Base-by-base conservation (phyloP, 805 yeast species). In the Blastobotrys robertii region DNA sequence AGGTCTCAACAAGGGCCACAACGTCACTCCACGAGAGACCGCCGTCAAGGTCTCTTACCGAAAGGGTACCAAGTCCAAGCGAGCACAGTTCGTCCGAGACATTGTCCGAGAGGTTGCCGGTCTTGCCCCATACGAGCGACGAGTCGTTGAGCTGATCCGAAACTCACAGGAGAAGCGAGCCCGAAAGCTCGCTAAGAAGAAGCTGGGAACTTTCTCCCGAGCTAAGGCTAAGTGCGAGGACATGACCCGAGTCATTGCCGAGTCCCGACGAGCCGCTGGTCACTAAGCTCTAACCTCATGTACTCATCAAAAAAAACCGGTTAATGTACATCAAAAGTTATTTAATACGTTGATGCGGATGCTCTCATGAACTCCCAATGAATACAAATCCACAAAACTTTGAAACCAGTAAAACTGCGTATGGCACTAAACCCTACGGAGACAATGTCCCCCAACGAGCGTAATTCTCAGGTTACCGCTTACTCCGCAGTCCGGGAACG, bases 111-210 rank as follows among this genome's bases (percentile, higher is more conserved):
- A 92, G 77, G 97, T 92, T 63, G 76, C 95, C 61, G 98, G 98
- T 71, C 80, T 92, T 68, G 96, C 99, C 58, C 98, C 99, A 75
- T 92, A 92, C 74, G 99, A 92, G 79, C 88, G 96, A 81, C 88
- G 99, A 78, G 81, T 92, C 70, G 84, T 94, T 67, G 99, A 92
- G 78, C 81, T 92, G 76, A 80, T 92, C 83, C 92, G 98, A 82
- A 92, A 94, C 79, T 88, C 96, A 70, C 95, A 96, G 81, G 99
- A 92, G 78, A 92, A 92, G 94, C 92, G 97, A 80, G 98, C 99
- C 62, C 85, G 92, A 86, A 92, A 92, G 87, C 87, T 92, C 69
- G 97, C 97, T 60, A 92, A 92, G 92, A 92, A 85, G 95, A 90
- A 64, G 67, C 85, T 92, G 69, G 99, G 99, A 77, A 86, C 98